Conservation (phyloP, 176 grass and related monocot species). For the Eleusine indica region DNA sequence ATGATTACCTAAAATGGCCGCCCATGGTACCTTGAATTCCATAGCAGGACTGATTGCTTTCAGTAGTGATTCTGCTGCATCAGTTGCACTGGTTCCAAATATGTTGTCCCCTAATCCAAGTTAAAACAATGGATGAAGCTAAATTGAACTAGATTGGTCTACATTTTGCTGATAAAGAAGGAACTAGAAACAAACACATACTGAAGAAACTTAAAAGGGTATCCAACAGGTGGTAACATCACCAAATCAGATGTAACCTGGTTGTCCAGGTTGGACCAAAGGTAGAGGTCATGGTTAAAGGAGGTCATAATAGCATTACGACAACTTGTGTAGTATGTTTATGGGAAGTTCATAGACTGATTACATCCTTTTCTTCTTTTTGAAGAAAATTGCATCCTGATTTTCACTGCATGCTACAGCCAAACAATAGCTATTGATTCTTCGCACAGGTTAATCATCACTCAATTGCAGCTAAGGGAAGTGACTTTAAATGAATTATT, state of each 20-base stretch:
- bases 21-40: conserved; percentile 76
- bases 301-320: neutral
- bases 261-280: neutral
- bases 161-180: conserved; percentile 15
- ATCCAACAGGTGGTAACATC: neutral
- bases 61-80: conserved; percentile 92
- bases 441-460: too few species aligned
- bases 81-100: conserved; percentile 86
- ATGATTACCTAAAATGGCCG: conserved; percentile 89
- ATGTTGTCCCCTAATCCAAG: conserved; percentile 86
- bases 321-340: neutral
- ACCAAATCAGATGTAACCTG: neutral
- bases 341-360: neutral
- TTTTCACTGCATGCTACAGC: too few species aligned
- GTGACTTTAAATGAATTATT: neutral
- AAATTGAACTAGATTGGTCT: neutral
- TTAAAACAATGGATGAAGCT: conserved; percentile 31
- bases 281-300: neutral
- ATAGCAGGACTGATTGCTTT: conserved; percentile 72
- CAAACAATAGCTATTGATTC: too few species aligned
- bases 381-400: too few species aligned
- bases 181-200: neutral
- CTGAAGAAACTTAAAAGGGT: neutral
- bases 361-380: neutral
- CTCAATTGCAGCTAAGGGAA: neutral